These are phyloP conservation scores for Ophiosphaerella narmari DNA, from an alignment of 2,329 filamentous ascomycete genomes.

Conservation along the genomic window DNA sequence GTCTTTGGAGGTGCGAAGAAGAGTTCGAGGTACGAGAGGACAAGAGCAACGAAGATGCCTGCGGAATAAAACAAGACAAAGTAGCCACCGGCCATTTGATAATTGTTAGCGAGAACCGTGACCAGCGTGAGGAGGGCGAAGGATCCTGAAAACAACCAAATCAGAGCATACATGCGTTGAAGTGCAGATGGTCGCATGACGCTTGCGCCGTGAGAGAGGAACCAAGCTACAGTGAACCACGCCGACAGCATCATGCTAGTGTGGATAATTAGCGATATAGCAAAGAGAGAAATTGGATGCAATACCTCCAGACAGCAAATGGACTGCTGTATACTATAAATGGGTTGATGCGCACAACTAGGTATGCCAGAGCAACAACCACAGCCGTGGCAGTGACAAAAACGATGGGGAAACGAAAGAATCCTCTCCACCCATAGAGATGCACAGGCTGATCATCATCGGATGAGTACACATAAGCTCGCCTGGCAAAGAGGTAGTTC, in stretches of 20 bases:
- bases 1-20: conserved; percentile 73
- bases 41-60: conserved; percentile 72
- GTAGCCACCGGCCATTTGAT: conserved; percentile 76
- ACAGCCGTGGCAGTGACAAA: conserved; percentile 69
- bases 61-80: conserved; percentile 80
- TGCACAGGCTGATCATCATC: conserved; percentile 64
- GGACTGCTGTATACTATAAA: conserved; percentile 88
- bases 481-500: conserved; percentile 83
- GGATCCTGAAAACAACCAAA: conserved; percentile 80
- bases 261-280: conserved; percentile 1
- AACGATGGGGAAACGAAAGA: conserved; percentile 82
- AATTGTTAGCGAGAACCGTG: conserved; percentile 76
- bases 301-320: conserved; percentile 75
- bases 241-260: conserved; percentile 76
- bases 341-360: conserved; percentile 83
- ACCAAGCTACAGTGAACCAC: conserved; percentile 83
- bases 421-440: conserved; percentile 77
- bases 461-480: conserved; percentile 63
- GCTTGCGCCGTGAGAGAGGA: conserved; percentile 76
- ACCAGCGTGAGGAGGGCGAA: conserved; percentile 75
- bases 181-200: conserved; percentile 83
- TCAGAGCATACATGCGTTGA: conserved; percentile 76
- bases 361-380: conserved; percentile 73
- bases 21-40: conserved; percentile 78
- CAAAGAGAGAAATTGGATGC: not conserved